Conservation (phyloP, 345 rosid species). For the Brassica juncea region DNA sequence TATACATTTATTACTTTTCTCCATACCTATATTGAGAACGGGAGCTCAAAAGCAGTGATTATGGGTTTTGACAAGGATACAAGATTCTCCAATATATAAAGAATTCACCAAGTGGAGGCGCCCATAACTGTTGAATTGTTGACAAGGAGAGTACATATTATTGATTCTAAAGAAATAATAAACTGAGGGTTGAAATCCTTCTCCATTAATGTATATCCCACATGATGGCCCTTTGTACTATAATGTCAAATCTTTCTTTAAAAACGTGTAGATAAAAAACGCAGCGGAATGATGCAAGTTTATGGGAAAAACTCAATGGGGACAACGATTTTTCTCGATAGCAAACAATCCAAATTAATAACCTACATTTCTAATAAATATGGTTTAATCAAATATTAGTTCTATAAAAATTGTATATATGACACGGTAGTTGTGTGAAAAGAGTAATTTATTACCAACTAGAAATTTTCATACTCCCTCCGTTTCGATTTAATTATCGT, state of each 20-base stretch:
- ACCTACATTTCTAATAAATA: background rate
- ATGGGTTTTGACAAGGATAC: conserved; percentile 28
- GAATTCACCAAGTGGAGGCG: conserved; percentile 27
- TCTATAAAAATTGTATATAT: background rate
- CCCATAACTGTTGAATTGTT: too few relatives aligned
- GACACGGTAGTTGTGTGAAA: background rate
- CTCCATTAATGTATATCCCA: conserved; percentile 22
- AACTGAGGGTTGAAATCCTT: conserved; percentile 20
- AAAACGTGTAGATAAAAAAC: background rate
- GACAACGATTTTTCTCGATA: too few relatives aligned
- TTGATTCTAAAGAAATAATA: conserved; percentile 28
- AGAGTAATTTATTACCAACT: too few relatives aligned
- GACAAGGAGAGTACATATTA: too few relatives aligned
- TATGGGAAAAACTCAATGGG: too few relatives aligned
- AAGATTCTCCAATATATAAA: conserved; percentile 36
- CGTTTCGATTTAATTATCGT: too few relatives aligned
- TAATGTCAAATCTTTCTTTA: background rate
- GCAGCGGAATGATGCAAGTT: conserved; percentile 1
- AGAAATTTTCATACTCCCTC: too few relatives aligned
- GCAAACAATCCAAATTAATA: background rate
- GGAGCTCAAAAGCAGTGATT: conserved; percentile 13
- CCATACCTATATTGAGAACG: background rate
- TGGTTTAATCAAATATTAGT: background rate
- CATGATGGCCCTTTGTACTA: conserved; percentile 19
- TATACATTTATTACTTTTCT: background rate